phyloP scores from a whole-genome alignment of 2,329 filamentous ascomycete genomes.

The Neophaeococcomyces aloes region DNA sequence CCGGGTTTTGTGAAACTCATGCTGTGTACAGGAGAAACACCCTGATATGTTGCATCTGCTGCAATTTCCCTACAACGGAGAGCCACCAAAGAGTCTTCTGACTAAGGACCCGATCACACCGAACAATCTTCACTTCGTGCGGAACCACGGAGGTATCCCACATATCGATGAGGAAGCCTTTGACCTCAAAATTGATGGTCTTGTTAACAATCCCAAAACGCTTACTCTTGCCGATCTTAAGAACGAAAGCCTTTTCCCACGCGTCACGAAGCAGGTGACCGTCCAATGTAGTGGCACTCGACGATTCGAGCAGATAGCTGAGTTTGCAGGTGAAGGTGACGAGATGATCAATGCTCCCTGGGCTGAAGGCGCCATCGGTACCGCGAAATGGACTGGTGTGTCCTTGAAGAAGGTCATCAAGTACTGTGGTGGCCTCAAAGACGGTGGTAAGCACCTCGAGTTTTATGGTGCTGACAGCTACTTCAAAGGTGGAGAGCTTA shows the following conservation, averaged over 20 bases:
- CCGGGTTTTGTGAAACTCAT: neutral
- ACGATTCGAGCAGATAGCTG: constrained; percentile 56
- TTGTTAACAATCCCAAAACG: constrained; percentile 48
- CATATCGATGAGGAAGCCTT: constrained; percentile 49
- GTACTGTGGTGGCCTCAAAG: constrained; percentile 51
- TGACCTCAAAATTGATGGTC: constrained; percentile 47
- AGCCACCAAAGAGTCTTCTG: constrained; percentile 50
- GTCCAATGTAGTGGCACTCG: constrained; percentile 61
- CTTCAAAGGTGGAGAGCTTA: constrained; percentile 55
- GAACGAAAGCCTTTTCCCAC: constrained; percentile 50
- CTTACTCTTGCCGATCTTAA: constrained; percentile 51
- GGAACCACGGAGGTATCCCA: constrained; percentile 63
- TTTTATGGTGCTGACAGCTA: constrained; percentile 63
- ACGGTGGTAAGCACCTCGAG: constrained; percentile 52
- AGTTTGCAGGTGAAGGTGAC: constrained; percentile 58
- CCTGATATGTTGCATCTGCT: constrained; percentile 52
- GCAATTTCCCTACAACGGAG: constrained; percentile 55
- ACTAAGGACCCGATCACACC: constrained; percentile 47
- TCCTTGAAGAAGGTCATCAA: constrained; percentile 61
- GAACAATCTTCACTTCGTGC: constrained; percentile 55
- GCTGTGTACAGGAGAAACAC: constrained; percentile 42
- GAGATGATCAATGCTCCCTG: constrained; percentile 44
- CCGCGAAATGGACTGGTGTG: constrained; percentile 52
- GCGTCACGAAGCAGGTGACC: constrained; percentile 47
- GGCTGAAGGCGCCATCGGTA: constrained; percentile 59